Evolutionary conservation across 768 basidiomycete species (phyloP), one percentile per base, ranked within the genome.

Genomic region (Suillus bovinus): DNA sequence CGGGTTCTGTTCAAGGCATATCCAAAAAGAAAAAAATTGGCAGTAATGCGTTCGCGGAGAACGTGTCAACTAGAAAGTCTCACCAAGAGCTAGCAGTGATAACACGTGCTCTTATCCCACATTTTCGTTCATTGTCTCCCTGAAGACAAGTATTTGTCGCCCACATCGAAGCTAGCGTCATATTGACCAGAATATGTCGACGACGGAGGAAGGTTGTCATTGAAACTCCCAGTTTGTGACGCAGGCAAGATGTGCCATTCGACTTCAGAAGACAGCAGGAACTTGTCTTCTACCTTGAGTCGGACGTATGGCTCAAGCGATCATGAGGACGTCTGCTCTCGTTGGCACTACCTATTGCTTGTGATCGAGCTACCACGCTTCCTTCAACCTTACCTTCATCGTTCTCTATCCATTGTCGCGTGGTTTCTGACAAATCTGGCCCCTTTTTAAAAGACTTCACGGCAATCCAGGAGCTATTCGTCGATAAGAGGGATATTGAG

Each of bases 151-250:
- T 2, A 0, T 10, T 34, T 10, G 33, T 34, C 33, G 33, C 33
- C 1, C 33, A 10, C 33, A 34, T 34, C 33, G 33, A 2, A 31
- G 31, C 31, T 31, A 0, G 33, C 33, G 10, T 34, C 33, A 7
- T 34, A 10, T 34, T 34, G 33, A 34, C 33, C 33, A 34, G 33
- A 34, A 34, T 34, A 16, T 81, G 80, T 63, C 68, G 69, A 2
- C 62, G 71, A 2, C 84, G 84, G 84, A 77, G 76, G 63, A 60
- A 68, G 10, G 61, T 84, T 16, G 77, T 72, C 22, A 53, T 73
- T 14, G 68, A 71, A 9, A 79, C 78, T 0, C 80, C 84, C 6
- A 74, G 72, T 57, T 69, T 85, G 33, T 85, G 84, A 84, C 77
- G 79, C 17, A 22, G 20, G 4, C 11, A 17, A 0, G 0, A 6